Percentiles rank a stretch among this genome's conserved stretches.
Conservation (phyloP, 768 basidiomycete genomes). For the Coprinellus micaceus region DNA sequence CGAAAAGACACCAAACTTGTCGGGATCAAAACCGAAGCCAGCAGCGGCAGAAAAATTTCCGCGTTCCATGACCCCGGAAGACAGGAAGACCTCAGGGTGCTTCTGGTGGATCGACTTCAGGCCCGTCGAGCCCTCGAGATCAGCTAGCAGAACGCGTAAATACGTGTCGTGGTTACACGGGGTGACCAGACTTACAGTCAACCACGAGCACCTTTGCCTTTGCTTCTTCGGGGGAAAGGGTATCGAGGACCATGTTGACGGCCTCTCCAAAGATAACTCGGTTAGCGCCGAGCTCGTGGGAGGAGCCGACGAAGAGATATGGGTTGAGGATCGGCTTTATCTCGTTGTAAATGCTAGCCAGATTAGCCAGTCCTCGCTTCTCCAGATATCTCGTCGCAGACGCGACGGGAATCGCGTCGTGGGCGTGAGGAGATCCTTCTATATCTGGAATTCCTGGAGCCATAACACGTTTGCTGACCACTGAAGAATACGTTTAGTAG, state of each 20-base stretch:
- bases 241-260: constrained; percentile 74
- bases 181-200: constrained; percentile 54
- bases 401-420: constrained; percentile 84
- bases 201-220: constrained; percentile 82
- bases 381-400: constrained; percentile 73
- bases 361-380: constrained; percentile 54
- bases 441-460: constrained; percentile 70
- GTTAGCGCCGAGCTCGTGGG: constrained; percentile 74
- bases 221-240: constrained; percentile 70
- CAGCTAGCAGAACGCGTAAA: constrained; percentile 39
- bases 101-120: constrained; percentile 85
- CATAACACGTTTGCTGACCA: constrained; percentile 68
- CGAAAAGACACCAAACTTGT: constrained; percentile 86
- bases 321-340: constrained; percentile 58
- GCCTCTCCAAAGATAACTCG: constrained; percentile 85
- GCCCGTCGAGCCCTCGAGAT: constrained; percentile 87
- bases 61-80: constrained; percentile 86
- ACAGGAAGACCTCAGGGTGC: constrained; percentile 82
- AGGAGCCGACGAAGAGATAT: constrained; percentile 66
- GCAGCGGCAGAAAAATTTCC: constrained; percentile 82
- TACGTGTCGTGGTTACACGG: neutral
- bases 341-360: constrained; percentile 51
- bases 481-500: constrained; percentile 27
- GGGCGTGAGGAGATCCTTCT: constrained; percentile 75
- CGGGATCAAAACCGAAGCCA: constrained; percentile 78